These are phyloP conservation scores for Cenococcum geophilum DNA, from an alignment of 495 filamentous ascomycete genomes.

Conservation along the genomic window DNA sequence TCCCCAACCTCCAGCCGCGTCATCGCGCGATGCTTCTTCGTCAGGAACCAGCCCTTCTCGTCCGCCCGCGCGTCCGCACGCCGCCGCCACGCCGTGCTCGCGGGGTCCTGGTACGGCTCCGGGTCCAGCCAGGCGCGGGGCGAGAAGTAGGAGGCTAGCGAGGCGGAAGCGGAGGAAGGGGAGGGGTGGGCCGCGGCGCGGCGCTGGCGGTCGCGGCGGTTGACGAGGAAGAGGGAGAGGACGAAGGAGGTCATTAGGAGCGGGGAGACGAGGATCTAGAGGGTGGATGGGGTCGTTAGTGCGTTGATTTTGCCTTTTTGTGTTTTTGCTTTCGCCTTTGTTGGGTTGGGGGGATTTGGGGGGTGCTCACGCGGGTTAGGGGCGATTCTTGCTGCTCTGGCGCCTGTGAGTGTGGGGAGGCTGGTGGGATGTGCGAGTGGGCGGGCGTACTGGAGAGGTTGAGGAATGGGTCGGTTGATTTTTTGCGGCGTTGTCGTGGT, in stretches of 20 bases:
- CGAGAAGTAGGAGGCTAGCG: slow-evolving; percentile 18
- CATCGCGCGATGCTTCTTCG: slow-evolving; percentile 38
- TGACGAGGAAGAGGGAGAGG: slow-evolving; percentile 36
- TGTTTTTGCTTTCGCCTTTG: not conserved
- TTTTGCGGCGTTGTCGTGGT: slow-evolving; percentile 9
- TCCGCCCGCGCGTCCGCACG: not conserved
- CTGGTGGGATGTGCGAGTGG: slow-evolving; percentile 1
- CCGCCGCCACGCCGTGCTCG: slow-evolving; percentile 16
- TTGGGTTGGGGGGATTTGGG: slow-evolving; percentile 15
- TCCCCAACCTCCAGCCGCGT: slow-evolving; percentile 34
- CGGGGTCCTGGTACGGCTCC: slow-evolving; percentile 37
- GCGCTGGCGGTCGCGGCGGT: slow-evolving; percentile 32
- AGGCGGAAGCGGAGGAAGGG: slow-evolving; percentile 1
- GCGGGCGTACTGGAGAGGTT: slow-evolving; percentile 8
- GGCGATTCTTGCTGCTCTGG: slow-evolving; percentile 14
- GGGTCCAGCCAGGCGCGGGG: slow-evolving; percentile 30
- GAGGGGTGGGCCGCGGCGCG: slow-evolving; percentile 28
- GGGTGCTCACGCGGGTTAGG: slow-evolving; percentile 6
- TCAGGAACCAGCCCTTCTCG: slow-evolving; percentile 29
- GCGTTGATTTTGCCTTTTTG: no score
- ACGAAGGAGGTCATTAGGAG: slow-evolving; percentile 38
- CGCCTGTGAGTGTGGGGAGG: slow-evolving; percentile 2
- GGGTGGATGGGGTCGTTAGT: not conserved
- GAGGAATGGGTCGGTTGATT: slow-evolving; percentile 22
- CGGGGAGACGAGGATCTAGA: slow-evolving; percentile 28